Evolutionary conservation across 2,329 filamentous ascomycete species (phyloP), one percentile per base, ranked within the genome.

Genomic region (Trichoderma gracile): DNA sequence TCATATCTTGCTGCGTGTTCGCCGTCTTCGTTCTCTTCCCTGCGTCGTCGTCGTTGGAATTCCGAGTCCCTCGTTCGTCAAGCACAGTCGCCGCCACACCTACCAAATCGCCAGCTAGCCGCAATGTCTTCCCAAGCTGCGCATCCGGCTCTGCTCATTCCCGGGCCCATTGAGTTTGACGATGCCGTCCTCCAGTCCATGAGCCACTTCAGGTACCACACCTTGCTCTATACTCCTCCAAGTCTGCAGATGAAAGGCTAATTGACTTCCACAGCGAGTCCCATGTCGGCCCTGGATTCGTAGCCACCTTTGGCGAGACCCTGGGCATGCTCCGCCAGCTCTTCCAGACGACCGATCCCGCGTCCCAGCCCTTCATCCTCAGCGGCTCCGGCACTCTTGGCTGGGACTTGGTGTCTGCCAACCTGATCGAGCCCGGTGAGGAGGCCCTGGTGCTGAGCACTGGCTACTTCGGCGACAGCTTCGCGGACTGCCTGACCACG

Each of bases 111-210:
- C 62, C 69, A 70, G 45, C 63, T 64, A 45, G 67, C 73, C 74
- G 81, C 74, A 61, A 89, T 89, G 86, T 88, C 86, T 70, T 82
- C 81, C 66, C 86, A 89, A 71, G 81, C 85, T 63, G 77, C 81
- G 57, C 86, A 89, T 74, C 79, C 86, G 49, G 89, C 94, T 63
- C 83, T 99, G 79, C 87, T 99, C 80, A 98, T 99, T 74, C 95
- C 95, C 56, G 95, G 95, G 68, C 95, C 95, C 74, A 96, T 98
- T 78, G 94, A 98, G 81, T 97, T 97, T 75, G 94, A 97, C 77
- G 94, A 98, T 94, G 93, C 89, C 54, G 94, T 98, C 67, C 87
- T 97, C 59, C 86, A 93, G 78, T 92, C 93, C 67, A 97, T 97
- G 94, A 89, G 90, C 82, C 93, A 97, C 80, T 96, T 90, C 81